Evolutionary conservation across 2,329 filamentous ascomycete species (phyloP).

Genomic region (Ceratocystis cubensis): DNA sequence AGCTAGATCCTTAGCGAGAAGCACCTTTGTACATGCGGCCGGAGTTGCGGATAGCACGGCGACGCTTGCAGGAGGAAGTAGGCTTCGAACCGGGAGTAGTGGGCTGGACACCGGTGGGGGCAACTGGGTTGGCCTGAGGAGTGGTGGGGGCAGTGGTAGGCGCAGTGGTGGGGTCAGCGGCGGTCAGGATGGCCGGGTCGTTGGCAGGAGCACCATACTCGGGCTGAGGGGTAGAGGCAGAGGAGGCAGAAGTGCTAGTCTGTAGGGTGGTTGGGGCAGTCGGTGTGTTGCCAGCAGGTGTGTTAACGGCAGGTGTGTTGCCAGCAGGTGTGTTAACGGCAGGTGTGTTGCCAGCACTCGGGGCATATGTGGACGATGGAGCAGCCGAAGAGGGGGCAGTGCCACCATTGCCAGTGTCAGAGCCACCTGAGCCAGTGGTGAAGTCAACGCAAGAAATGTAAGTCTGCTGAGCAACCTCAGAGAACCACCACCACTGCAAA

Average conservation of each 20-base stretch:
- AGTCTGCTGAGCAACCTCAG: constrained; percentile 29
- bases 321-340: background rate
- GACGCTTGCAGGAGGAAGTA: constrained; percentile 14
- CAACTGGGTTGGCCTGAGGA: background rate
- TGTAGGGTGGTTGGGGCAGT: background rate
- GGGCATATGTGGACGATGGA: background rate
- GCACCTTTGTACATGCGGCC: constrained; percentile 15
- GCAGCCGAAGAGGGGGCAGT: background rate
- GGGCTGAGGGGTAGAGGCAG: background rate
- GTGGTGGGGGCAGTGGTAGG: background rate
- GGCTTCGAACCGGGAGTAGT: background rate
- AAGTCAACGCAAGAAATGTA: constrained; percentile 33
- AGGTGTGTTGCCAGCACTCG: background rate
- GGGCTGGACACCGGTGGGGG: too few species aligned
- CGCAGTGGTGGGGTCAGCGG: background rate
- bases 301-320: background rate
- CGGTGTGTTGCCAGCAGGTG: background rate
- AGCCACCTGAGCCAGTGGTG: constrained; percentile 11
- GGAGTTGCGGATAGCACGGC: constrained; percentile 17
- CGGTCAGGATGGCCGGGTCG: background rate
- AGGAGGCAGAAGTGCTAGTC: background rate
- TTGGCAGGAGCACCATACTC: background rate
- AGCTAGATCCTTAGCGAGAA: background rate
- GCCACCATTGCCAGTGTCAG: background rate
- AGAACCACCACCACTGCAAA: constrained; percentile 37